Base-by-base conservation (phyloP, 768 basidiomycete genomes). In the Mycena polygramma region DNA sequence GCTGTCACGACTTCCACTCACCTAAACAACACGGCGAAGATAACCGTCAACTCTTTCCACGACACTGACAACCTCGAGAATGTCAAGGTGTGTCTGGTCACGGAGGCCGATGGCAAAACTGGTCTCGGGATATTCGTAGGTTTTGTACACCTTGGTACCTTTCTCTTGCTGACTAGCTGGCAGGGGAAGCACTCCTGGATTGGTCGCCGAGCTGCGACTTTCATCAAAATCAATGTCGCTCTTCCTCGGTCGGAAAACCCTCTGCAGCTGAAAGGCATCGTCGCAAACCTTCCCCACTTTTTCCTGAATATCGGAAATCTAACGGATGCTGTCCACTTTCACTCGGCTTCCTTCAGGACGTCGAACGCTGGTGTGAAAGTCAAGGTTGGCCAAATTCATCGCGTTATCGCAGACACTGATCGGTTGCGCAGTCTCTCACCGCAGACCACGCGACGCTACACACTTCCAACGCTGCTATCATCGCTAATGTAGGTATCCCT, bases 81-180 rank as follows among this genome's bases (percentile, higher is more conserved):
- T 24, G 15, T 57, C 15, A 35, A 22, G 22, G 69, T 30, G 14
- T 71, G 69, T 49, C 36, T 57, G 17, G 19, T 71, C 10, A 43
- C 59, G 7, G 59, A 64, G 2, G 2, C 41, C 26, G 48, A 59
- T 9, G 59, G 54, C 17, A 59, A 63, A 51, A 19, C 26, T 7
- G 68, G 71, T 20, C 59, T 73, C 22, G 63, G 53, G 2, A 53
- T 73, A n/a, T 69, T 73, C 19, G 71, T 73, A 14, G 8, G 68
- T 66, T 1, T 37, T 22, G 26, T 7, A 19, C 36, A 24, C 59
- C 0, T 13, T 7, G 2, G 15, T n/a, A 8, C 2, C 9, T 57
- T 14, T 30, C 20, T 4, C 15, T 24, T 24, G 2, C 39, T 57
- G 20, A 64, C 17, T 1, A 9, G 3, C 15, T 15, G 22, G 20